Conservation (phyloP, 768 basidiomycete genomes). For the Tylopilus sp. region DNA sequence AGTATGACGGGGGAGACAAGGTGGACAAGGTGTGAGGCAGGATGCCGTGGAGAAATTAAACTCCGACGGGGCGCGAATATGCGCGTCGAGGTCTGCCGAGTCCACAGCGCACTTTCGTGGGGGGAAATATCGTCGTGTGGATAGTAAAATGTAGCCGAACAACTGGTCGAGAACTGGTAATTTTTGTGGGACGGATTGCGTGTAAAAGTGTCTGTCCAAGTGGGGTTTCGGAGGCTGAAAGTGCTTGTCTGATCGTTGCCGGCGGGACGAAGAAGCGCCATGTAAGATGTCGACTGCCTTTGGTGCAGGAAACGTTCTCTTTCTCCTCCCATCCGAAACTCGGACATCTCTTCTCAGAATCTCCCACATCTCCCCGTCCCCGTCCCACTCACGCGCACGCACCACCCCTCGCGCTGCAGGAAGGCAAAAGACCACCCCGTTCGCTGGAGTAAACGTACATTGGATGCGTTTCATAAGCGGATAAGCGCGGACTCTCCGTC, state of each 20-base stretch:
- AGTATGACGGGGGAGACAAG: slow-evolving; percentile 34
- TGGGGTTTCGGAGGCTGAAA: background rate
- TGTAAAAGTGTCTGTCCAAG: background rate
- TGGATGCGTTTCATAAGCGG: slow-evolving; percentile 53
- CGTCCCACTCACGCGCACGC: slow-evolving; percentile 31
- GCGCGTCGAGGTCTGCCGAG: slow-evolving; percentile 11
- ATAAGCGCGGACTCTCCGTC: slow-evolving; percentile 58
- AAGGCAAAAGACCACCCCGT: slow-evolving; percentile 38
- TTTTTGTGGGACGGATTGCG: background rate
- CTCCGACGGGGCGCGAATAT: slow-evolving; percentile 36
- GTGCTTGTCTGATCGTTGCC: background rate
- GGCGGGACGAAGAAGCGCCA: background rate
- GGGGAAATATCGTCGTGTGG: background rate
- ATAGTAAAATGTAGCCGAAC: background rate
- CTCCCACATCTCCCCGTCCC: slow-evolving; percentile 40
- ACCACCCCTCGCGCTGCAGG: slow-evolving; percentile 24
- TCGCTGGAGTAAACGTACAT: slow-evolving; percentile 37
- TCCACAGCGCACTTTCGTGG: background rate
- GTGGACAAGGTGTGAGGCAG: slow-evolving; percentile 33
- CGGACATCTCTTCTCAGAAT: slow-evolving; percentile 15
- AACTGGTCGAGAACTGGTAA: background rate
- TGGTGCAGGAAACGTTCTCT: no score
- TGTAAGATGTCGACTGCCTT: slow-evolving; percentile 1
- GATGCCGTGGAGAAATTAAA: slow-evolving; percentile 31
- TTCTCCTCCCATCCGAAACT: no score